A percentile compares a stretch with the other conserved stretches of the same genome.
Evolutionary conservation across 257 asterid species (phyloP).

Genomic region (Capsicum rhomboideum): DNA sequence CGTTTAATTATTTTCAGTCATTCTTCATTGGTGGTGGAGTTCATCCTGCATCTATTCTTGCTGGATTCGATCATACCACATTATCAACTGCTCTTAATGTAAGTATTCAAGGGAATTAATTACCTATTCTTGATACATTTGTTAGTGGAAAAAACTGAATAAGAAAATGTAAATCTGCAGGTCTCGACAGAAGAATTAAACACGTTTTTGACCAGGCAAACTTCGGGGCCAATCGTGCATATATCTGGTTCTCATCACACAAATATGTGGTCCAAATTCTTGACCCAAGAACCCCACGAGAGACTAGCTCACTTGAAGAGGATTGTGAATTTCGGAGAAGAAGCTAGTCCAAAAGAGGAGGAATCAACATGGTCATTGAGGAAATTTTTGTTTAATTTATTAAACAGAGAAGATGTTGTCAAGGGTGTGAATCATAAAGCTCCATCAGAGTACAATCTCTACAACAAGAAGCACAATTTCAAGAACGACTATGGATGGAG

Average conservation of each 20-base stretch:
- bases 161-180: constrained; percentile 15
- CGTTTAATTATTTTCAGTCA: constrained; percentile 25
- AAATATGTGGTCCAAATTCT: constrained; percentile 41
- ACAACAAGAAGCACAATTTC: constrained; percentile 41
- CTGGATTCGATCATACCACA: constrained; percentile 40
- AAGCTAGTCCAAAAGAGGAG: not conserved
- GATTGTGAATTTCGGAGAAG: constrained; percentile 4
- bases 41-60: constrained; percentile 58
- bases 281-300: constrained; percentile 28
- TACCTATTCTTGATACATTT: not conserved
- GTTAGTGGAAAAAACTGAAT: not conserved
- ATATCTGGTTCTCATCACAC: constrained; percentile 28
- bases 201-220: constrained; percentile 31
- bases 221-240: constrained; percentile 47
- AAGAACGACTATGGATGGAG: constrained; percentile 71
- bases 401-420: constrained; percentile 6
- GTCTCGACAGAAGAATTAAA: constrained; percentile 37
- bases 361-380: constrained; percentile 43
- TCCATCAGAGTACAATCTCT: constrained; percentile 55
- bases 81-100: constrained; percentile 60
- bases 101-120: constrained; percentile 1
- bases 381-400: constrained; percentile 28
- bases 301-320: constrained; percentile 44
- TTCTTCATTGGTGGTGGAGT: constrained; percentile 77
- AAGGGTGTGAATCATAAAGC: constrained; percentile 9